A percentile compares a stretch with the other conserved stretches of the same genome.
Conservation (phyloP, 2,329 filamentous ascomycete genomes). For the Ceratocystis cubensis region DNA sequence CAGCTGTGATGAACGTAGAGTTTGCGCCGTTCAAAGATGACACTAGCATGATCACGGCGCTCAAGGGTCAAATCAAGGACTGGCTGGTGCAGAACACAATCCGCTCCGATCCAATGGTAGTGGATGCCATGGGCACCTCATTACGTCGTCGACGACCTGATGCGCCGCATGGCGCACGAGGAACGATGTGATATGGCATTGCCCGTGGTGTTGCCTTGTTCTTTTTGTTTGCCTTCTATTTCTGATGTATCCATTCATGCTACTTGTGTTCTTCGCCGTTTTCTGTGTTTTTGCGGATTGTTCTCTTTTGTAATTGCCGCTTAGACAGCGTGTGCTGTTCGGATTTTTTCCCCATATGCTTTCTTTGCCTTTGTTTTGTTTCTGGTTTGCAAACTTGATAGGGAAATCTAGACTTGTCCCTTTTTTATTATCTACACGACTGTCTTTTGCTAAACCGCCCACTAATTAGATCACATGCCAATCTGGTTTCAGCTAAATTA, state of each 20-base stretch:
- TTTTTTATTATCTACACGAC: not conserved
- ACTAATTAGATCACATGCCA: no score
- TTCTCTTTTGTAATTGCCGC: not conserved
- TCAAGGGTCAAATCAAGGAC: constrained; percentile 60
- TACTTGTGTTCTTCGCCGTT: not conserved
- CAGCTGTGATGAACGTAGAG: constrained; percentile 61
- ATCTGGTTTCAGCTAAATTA: no score
- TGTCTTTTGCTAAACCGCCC: not conserved
- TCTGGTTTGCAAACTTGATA: not conserved
- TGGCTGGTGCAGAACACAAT: constrained; percentile 83
- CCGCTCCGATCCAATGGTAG: constrained; percentile 65
- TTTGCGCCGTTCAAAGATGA: constrained; percentile 72
- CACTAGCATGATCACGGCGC: constrained; percentile 39
- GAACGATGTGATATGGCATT: constrained; percentile 23
- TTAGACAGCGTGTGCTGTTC: not conserved
- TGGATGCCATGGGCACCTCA: constrained; percentile 60
- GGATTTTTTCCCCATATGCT: not conserved
- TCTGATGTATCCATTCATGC: not conserved
- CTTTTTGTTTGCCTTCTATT: constrained; percentile 3
- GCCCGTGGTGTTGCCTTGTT: not conserved
- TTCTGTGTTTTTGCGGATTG: not conserved
- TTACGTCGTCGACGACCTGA: constrained; percentile 50
- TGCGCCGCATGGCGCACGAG: constrained; percentile 49
- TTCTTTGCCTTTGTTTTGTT: constrained; percentile 2
- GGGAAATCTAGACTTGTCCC: not conserved